A percentile compares a stretch with the other conserved stretches of the same genome.
Evolutionary conservation across 2,329 filamentous ascomycete species (phyloP).

Genomic region (Didymella arachidicola): DNA sequence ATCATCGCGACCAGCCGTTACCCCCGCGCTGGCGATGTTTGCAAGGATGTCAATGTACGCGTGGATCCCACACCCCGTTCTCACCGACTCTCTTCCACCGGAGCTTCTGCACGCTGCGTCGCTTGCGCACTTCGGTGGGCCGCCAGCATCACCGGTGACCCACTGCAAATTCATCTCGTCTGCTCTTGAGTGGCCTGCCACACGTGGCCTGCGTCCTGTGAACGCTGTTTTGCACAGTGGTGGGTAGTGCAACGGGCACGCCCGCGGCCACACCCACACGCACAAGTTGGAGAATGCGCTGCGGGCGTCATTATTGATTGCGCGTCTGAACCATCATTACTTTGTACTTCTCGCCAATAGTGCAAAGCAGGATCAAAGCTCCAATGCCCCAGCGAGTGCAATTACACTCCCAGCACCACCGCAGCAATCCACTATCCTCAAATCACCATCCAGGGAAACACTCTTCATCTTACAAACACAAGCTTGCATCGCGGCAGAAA

Average conservation of each 20-base stretch:
- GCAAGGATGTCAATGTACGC: slow-evolving; percentile 21
- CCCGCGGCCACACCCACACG: slow-evolving; percentile 13
- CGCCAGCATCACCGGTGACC: slow-evolving; percentile 40
- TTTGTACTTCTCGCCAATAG: background rate
- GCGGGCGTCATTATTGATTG: background rate
- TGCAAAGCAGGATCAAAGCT: too few relatives aligned
- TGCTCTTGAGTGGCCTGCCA: background rate
- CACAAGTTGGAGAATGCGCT: background rate
- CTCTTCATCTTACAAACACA: slow-evolving; percentile 19
- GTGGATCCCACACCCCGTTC: slow-evolving; percentile 20
- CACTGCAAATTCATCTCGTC: background rate
- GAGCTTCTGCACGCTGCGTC: slow-evolving; percentile 26
- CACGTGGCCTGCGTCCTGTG: slow-evolving; percentile 1
- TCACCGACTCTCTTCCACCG: slow-evolving; percentile 37
- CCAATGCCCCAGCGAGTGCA: slow-evolving; percentile 2
- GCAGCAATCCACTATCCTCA: background rate
- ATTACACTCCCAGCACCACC: slow-evolving; percentile 2
- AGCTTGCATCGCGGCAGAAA: slow-evolving; percentile 35
- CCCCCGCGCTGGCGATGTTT: slow-evolving; percentile 14
- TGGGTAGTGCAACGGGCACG: slow-evolving; percentile 4
- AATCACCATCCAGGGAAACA: background rate
- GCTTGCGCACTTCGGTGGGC: slow-evolving; percentile 25
- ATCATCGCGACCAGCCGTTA: slow-evolving; percentile 9
- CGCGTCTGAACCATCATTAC: background rate
- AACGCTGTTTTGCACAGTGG: slow-evolving; percentile 2